Conservation (phyloP, 1,284 basidiomycete species). For the Sanghuangporus baumii region DNA sequence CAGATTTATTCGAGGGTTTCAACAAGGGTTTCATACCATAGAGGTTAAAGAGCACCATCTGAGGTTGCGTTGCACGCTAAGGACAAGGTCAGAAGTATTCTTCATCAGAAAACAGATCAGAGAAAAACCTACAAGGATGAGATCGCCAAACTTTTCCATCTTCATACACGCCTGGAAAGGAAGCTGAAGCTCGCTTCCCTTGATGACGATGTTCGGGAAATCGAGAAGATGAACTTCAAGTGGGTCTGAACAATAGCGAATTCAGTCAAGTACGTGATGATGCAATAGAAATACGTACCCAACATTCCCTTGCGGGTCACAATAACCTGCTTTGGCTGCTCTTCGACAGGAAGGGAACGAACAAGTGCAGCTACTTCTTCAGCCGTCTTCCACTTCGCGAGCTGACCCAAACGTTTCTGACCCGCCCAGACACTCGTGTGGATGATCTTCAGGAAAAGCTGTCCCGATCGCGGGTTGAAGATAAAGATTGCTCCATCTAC, state of each 20-base stretch:
- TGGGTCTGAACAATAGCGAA: constrained; percentile 50
- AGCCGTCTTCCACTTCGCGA: constrained; percentile 99
- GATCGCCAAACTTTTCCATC: constrained; percentile 99
- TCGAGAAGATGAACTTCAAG: constrained; percentile 98
- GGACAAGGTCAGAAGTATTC: constrained; percentile 17
- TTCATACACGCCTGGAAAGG: constrained; percentile 99
- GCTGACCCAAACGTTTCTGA: constrained; percentile 98
- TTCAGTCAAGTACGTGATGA: constrained; percentile 5
- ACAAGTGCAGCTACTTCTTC: constrained; percentile 99
- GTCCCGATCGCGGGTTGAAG: constrained; percentile 98
- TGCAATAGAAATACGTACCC: constrained; percentile 39
- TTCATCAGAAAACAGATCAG: neutral
- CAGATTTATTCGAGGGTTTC: neutral
- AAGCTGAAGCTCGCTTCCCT: constrained; percentile 95
- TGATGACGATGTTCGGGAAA: constrained; percentile 99
- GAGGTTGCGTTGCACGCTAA: constrained; percentile 92
- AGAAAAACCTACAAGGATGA: constrained; percentile 67
- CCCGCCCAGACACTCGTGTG: constrained; percentile 99
- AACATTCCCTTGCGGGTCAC: constrained; percentile 99
- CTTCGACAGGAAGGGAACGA: constrained; percentile 95
- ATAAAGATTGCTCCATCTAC: constrained; percentile 97
- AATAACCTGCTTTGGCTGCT: constrained; percentile 99
- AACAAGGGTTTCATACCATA: constrained; percentile 56
- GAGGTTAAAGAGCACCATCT: constrained; percentile 98
- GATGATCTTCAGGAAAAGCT: constrained; percentile 98